Percentiles rank a stretch among this genome's conserved stretches.
These are phyloP conservation scores for Eucalyptus tenuipes DNA, from an alignment of 345 rosid genomes.

Conservation along the genomic window DNA sequence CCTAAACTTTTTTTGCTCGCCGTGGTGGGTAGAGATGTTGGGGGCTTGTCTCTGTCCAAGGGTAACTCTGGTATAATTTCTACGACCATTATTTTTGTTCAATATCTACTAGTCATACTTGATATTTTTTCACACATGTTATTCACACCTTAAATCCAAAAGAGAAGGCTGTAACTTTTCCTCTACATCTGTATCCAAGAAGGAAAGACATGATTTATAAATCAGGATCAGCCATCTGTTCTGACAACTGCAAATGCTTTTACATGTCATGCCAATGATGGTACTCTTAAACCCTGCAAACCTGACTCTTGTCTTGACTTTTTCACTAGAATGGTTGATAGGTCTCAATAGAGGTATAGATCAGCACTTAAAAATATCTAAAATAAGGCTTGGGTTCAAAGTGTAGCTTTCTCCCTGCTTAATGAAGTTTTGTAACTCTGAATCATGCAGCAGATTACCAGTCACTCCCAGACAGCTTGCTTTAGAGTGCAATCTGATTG, in stretches of 20 bases:
- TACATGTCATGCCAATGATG: neutral
- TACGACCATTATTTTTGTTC: neutral
- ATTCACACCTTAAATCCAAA: neutral
- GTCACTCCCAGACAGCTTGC: neutral
- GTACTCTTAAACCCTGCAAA: neutral
- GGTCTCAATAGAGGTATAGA: neutral
- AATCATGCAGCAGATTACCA: neutral
- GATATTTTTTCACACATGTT: neutral
- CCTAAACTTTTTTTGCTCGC: constrained; percentile 49
- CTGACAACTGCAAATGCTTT: neutral
- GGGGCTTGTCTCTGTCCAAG: constrained; percentile 15
- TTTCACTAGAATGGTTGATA: neutral
- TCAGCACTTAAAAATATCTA: neutral
- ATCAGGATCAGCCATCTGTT: neutral
- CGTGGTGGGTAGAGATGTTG: constrained; percentile 38
- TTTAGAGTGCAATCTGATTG: neutral
- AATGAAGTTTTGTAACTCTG: neutral
- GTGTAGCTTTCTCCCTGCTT: neutral
- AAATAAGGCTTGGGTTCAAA: neutral
- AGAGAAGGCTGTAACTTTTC: neutral
- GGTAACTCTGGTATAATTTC: constrained; percentile 47
- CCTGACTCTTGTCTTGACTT: neutral
- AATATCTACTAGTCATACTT: neutral
- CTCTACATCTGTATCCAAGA: neutral
- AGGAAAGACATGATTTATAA: neutral